Evolutionary conservation across 1,139 yeast genomes (phyloP).

Genomic region (Nadsonia commutata): DNA sequence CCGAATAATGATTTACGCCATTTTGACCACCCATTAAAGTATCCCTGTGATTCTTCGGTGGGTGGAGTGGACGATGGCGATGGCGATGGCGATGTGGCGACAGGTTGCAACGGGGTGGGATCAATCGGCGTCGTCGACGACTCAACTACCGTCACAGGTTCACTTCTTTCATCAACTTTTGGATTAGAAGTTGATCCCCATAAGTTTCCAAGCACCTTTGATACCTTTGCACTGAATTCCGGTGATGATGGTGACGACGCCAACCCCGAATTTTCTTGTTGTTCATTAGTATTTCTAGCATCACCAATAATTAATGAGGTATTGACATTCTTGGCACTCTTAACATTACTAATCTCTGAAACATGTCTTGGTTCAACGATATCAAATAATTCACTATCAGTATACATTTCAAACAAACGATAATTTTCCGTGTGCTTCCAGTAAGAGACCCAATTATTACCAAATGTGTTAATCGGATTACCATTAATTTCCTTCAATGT

Average conservation of each 20-base stretch:
- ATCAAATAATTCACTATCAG: slow-evolving; percentile 84
- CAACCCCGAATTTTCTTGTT: background rate
- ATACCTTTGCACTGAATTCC: background rate
- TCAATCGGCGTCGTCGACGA: too few relatives aligned
- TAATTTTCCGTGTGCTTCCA: slow-evolving; percentile 64
- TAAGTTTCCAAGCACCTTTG: background rate
- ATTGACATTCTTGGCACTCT: background rate
- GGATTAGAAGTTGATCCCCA: too few relatives aligned
- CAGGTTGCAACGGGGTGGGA: too few relatives aligned
- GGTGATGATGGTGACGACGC: background rate
- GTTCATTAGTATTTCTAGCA: background rate
- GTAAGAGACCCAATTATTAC: slow-evolving; percentile 37
- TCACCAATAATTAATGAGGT: background rate
- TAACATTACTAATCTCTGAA: slow-evolving; percentile 12
- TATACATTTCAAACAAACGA: slow-evolving; percentile 49
- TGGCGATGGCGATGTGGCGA: too few relatives aligned
- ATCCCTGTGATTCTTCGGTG: too few relatives aligned
- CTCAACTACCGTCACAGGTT: too few relatives aligned
- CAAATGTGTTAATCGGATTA: slow-evolving; percentile 37
- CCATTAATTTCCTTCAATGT: slow-evolving; percentile 21
- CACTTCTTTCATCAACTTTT: too few relatives aligned
- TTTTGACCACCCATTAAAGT: background rate
- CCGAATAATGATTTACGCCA: background rate
- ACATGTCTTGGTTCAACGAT: slow-evolving; percentile 70
- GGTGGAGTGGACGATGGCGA: too few relatives aligned